phyloP scores from a whole-genome alignment of 1,284 basidiomycete species.

The Ustilago trichophora region DNA sequence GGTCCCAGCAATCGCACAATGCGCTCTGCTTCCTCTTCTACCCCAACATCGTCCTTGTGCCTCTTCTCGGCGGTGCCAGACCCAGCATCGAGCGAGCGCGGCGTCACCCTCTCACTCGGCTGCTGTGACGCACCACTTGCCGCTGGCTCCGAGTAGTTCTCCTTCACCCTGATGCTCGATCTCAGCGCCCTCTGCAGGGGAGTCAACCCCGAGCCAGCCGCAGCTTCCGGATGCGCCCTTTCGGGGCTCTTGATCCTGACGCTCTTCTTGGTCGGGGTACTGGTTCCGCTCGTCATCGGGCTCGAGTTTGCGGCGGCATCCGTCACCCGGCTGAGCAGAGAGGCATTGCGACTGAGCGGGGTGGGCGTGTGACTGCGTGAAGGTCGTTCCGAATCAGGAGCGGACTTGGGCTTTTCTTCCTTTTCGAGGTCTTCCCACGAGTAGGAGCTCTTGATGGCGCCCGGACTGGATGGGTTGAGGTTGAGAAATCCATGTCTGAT shows the following conservation, averaged over 20 bases:
- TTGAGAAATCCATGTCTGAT: slow-evolving; percentile 52
- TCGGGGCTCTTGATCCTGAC: slow-evolving; percentile 46
- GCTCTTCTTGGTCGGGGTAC: slow-evolving; percentile 46
- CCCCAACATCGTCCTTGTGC: slow-evolving; percentile 54
- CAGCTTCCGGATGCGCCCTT: slow-evolving; percentile 28
- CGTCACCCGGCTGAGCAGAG: slow-evolving; percentile 9
- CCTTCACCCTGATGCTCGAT: slow-evolving; percentile 34
- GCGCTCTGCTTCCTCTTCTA: slow-evolving; percentile 60
- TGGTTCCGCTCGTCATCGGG: slow-evolving; percentile 32
- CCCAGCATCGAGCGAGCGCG: slow-evolving; percentile 10
- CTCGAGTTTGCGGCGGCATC: slow-evolving; percentile 18
- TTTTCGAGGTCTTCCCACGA: slow-evolving; percentile 43
- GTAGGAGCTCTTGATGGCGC: slow-evolving; percentile 46
- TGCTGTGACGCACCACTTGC: no score
- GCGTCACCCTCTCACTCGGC: not conserved
- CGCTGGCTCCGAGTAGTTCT: slow-evolving; percentile 25
- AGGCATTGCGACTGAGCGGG: slow-evolving; percentile 14
- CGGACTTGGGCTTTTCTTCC: slow-evolving; percentile 11
- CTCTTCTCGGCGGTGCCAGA: slow-evolving; percentile 39
- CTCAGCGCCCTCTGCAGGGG: slow-evolving; percentile 37
- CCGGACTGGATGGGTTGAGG: slow-evolving; percentile 52
- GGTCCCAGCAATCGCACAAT: slow-evolving; percentile 60
- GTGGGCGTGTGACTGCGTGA: slow-evolving; percentile 38
- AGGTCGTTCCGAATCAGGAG: slow-evolving; percentile 9
- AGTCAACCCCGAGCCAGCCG: slow-evolving; percentile 12